Conservation (phyloP, 768 basidiomycete species). For the Inosperma sp. region DNA sequence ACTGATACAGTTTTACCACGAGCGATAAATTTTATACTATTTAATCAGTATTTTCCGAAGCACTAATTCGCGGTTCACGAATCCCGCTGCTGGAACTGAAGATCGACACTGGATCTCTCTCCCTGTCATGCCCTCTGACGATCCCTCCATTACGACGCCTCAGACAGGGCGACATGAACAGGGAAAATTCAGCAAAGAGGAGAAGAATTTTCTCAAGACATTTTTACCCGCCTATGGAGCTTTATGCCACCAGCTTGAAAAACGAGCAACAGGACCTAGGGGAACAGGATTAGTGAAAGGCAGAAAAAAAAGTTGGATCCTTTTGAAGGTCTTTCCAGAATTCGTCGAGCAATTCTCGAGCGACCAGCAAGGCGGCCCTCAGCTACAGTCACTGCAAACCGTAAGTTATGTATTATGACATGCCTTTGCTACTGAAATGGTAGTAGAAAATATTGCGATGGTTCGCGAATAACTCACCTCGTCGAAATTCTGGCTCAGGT, state of each 20-base stretch:
- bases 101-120: no score
- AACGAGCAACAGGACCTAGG: not conserved
- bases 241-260: not conserved
- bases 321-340: not conserved
- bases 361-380: constrained; percentile 1
- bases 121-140: not conserved
- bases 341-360: constrained; percentile 6
- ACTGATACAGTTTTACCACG: no score
- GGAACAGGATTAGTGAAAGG: not conserved
- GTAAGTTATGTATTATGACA: not conserved
- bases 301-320: not conserved
- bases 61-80: no score
- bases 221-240: not conserved
- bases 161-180: not conserved
- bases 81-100: no score
- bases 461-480: not conserved
- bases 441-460: constrained; percentile 2
- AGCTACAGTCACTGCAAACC: no score
- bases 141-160: not conserved
- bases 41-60: no score
- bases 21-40: no score
- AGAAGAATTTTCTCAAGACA: not conserved
- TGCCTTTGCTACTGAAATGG: not conserved
- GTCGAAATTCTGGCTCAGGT: not conserved
- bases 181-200: constrained; percentile 3